Conservation (phyloP, 352 stramenopile genomes). For the Globisporangium splendens region DNA sequence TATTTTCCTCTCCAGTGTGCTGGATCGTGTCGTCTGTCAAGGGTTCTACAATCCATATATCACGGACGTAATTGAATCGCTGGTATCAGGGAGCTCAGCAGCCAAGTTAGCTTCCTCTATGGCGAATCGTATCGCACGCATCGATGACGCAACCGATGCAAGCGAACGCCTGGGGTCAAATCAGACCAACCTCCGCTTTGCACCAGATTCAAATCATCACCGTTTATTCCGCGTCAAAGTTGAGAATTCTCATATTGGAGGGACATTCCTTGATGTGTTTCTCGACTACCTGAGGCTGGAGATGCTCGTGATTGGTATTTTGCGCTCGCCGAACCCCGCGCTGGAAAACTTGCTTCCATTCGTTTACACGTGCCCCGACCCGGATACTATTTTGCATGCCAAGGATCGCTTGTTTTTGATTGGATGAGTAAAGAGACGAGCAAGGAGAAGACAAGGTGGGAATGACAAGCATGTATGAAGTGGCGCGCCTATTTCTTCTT, state of each 20-base stretch:
- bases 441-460: neutral
- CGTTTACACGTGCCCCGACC: conserved; percentile 57
- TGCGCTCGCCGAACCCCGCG: conserved; percentile 27
- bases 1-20: conserved; percentile 48
- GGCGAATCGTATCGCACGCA: too few species aligned
- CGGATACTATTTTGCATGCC: conserved; percentile 38
- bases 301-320: conserved; percentile 48
- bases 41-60: conserved; percentile 84
- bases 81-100: conserved; percentile 32
- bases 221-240: conserved; percentile 38
- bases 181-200: neutral
- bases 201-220: neutral
- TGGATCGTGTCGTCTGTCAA: conserved; percentile 69
- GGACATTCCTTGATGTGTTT: conserved; percentile 44
- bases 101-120: neutral
- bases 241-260: conserved; percentile 32
- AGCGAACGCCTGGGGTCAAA: neutral
- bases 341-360: conserved; percentile 61
- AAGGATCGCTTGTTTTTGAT: conserved; percentile 61
- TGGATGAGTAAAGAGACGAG: conserved; percentile 16
- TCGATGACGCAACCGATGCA: neutral
- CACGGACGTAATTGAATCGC: conserved; percentile 47
- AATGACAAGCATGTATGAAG: neutral
- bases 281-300: conserved; percentile 35
- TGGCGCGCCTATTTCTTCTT: conserved; percentile 41